phyloP scores from a whole-genome alignment of 2,329 filamentous ascomycete species.

The Lachnellula cervina region DNA sequence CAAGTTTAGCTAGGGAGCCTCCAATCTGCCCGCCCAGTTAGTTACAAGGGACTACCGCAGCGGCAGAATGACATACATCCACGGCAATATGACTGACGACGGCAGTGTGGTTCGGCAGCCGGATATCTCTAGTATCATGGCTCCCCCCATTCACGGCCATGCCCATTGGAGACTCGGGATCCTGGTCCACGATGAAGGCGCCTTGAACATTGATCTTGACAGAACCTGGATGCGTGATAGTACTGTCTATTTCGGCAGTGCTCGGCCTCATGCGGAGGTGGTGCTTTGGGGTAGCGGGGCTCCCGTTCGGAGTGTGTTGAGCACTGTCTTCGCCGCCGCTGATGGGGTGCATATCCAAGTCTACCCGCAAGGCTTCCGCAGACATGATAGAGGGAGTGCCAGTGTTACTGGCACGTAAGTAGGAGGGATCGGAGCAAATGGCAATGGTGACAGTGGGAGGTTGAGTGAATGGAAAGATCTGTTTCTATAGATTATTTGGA shows the following conservation, averaged over 20 bases:
- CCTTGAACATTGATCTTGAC: constrained; percentile 96
- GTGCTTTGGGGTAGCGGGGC: constrained; percentile 5
- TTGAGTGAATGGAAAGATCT: too few relatives aligned
- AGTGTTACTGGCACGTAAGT: neutral
- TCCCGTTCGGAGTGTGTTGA: neutral
- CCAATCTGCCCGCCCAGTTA: constrained; percentile 62
- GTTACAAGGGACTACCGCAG: neutral
- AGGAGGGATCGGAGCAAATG: neutral
- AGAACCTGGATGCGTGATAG: constrained; percentile 56
- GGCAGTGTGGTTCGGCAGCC: constrained; percentile 91
- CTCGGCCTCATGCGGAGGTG: constrained; percentile 28
- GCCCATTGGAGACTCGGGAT: constrained; percentile 49
- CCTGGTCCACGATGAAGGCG: constrained; percentile 91
- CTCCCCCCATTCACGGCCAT: constrained; percentile 38
- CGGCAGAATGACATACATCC: constrained; percentile 60
- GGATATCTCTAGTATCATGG: constrained; percentile 84
- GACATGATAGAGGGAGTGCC: neutral
- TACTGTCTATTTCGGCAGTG: constrained; percentile 34
- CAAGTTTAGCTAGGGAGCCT: constrained; percentile 89
- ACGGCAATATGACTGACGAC: constrained; percentile 96
- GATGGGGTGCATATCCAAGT: neutral
- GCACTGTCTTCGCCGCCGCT: neutral
- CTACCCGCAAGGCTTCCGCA: neutral
- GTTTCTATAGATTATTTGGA: too few relatives aligned
- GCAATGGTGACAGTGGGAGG: too few relatives aligned